Base-by-base conservation (phyloP, 1,284 basidiomycete species). In the Ceratobasidium sp. region DNA sequence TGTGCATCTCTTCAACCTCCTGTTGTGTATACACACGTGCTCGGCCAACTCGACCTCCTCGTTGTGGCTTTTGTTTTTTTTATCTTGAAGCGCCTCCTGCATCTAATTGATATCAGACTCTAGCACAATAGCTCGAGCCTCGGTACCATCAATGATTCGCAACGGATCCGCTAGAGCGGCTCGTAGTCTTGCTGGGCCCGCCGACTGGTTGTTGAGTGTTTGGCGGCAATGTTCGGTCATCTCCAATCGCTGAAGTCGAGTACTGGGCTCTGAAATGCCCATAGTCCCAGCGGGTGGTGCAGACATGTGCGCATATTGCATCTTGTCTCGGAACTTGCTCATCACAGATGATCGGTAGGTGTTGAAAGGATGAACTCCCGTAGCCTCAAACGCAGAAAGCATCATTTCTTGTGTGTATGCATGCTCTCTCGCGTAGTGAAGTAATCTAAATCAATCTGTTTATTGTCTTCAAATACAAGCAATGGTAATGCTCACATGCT, bases 351-450 rank as follows among this genome's bases (percentile, higher is more conserved):
- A n/a, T 16, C 32, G 43, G 18, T 74, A 70, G 0, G 76, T 74
- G 44, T 79, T 75, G 6, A 79, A 11, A 21, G 79, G 79, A 32
- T 72, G 61, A 7, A 79, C 75, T 3, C 81, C 79, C 18, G 76
- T 75, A 62, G 79, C 80, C 21, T 64, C 63, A 72, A 73, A 81
- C 0, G 80, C 78, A 9, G 75, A 61, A 14, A 61, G 26, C 26
- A 82, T 79, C 0, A 77, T 80, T 9, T 66, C 67, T 26, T 62
- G 16, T 23, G 75, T 77, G 73, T 81, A 80, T 3, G 78, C 61
- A 16, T 58, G 11, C 4, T 61, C 32, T 13, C 76, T 74, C 3
- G 73, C 78, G 1, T 49, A 52, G 70, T 79, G 75, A 49, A 81
- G 81, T 21, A 81, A 76, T 6, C 77, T 63, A 9, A 30, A 82